phyloP scores from a whole-genome alignment of 2,329 filamentous ascomycete species.

The Epichloe gansuensis region DNA sequence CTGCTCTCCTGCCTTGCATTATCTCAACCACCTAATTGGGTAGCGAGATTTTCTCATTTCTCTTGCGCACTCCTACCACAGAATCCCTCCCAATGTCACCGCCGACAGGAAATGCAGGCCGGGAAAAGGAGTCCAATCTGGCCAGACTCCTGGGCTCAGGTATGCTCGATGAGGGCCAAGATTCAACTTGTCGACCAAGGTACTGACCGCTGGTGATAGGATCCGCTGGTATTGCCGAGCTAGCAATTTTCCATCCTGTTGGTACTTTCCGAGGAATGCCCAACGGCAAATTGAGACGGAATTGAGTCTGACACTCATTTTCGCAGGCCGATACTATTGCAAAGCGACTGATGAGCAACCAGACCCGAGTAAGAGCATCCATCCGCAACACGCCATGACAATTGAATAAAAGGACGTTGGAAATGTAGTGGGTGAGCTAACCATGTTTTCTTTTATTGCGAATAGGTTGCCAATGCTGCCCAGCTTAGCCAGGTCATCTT shows the following conservation, averaged over 20 bases:
- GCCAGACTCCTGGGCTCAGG: conserved; percentile 87
- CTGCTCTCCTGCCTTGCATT: not conserved
- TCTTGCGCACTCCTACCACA: not conserved
- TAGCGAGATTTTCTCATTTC: not conserved
- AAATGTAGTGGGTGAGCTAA: conserved; percentile 10
- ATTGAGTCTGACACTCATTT: not conserved
- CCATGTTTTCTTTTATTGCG: not conserved
- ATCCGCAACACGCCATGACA: not conserved
- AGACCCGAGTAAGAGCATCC: conserved; percentile 44
- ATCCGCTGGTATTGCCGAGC: conserved; percentile 82
- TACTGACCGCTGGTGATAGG: conserved; percentile 38
- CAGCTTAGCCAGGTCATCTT: conserved; percentile 89
- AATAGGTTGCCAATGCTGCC: conserved; percentile 24
- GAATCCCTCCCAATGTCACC: conserved; percentile 45
- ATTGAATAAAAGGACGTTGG: not conserved
- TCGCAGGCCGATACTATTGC: conserved; percentile 87
- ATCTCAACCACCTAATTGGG: not conserved
- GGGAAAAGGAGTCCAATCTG: conserved; percentile 73
- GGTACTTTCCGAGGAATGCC: conserved; percentile 15
- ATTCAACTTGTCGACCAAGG: not conserved
- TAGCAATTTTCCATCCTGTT: conserved; percentile 87
- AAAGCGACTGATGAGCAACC: conserved; percentile 98
- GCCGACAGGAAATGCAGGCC: conserved; percentile 28
- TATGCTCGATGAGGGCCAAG: conserved; percentile 25
- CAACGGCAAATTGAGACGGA: not conserved